phyloP scores from a whole-genome alignment of 176 grass and related monocot species.

The Oryza coarctata region DNA sequence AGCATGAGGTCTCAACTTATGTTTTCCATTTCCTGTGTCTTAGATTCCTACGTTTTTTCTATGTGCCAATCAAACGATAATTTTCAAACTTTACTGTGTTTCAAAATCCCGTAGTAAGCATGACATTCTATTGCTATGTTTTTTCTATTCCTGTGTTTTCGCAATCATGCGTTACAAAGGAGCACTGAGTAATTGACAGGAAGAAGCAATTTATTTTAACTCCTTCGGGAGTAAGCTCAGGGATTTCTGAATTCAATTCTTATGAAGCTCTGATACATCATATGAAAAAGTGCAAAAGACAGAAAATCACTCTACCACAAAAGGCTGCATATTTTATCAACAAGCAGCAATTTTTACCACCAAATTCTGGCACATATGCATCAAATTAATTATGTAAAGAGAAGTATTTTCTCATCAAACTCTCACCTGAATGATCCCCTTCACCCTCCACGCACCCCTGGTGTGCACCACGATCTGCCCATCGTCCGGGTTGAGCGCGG shows the following conservation, averaged over 20 bases:
- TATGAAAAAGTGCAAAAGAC: neutral
- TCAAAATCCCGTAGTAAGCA: no score
- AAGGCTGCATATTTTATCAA: neutral
- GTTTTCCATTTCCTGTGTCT: no score
- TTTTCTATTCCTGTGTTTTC: no score
- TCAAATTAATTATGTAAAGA: neutral
- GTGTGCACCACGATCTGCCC: constrained; percentile 69
- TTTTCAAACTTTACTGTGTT: no score
- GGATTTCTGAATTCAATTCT: neutral
- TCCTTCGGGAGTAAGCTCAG: neutral
- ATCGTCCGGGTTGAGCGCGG: constrained; percentile 68
- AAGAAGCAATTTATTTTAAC: neutral
- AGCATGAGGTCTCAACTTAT: no score
- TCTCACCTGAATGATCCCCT: constrained; percentile 91
- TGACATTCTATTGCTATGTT: no score
- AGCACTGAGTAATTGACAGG: neutral
- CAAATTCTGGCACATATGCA: neutral
- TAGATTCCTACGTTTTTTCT: no score
- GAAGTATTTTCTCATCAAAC: neutral
- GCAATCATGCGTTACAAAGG: no score
- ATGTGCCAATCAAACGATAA: no score
- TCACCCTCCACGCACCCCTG: constrained; percentile 77
- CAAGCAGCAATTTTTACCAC: neutral
- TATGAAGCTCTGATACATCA: neutral
- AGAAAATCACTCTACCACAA: neutral